Evolutionary conservation across 352 stramenopile genomes (phyloP), one percentile per base, ranked within the genome.

Genomic region (Peronospora farinosa): DNA sequence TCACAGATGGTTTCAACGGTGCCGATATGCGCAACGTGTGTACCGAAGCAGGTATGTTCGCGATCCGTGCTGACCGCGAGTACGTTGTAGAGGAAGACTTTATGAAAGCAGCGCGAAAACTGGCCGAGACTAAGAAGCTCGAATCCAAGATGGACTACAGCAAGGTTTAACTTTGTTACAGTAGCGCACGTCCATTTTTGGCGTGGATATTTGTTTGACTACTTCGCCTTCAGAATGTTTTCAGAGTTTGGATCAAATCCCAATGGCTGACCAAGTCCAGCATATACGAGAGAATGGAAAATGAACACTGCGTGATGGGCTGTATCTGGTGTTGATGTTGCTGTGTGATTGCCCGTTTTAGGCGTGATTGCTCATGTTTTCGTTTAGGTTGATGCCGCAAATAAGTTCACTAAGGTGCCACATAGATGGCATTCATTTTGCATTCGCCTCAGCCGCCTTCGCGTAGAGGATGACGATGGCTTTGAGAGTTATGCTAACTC

Each of bases 81-180:
- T 99, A 99, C 78, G 95, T 99, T 19, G 70, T 99, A 15, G 96
- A 99, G 67, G 96, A 99, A 64, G 97, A 99, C 69, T 99, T 99
- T 68, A 99, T 99, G 95, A 99, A 99, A 84, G 97, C 97, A 2
- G 96, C 95, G 41, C 86, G 97, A 49, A 99, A 99, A 83, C 88
- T 99, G 60, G 87, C 88, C 27, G 97, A 99, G 58, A 96, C 88
- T 51, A 99, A 99, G 91, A 99, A 99, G 75, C 86, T 99, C 38
- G 97, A 99, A 79, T 98, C 86, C 46, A 99, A 99, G 81, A 92
- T 99, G 72, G 96, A 99, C 76, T 99, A 99, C 77, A 97, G 84
- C 77, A 99, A 99, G 79, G 95, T 99, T 60, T 99, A 98, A 66
- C 39, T 42, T 41, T 28, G 28, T n/a, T 45, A 17, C 41, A 33